These are phyloP conservation scores for Mortierella claussenii DNA, from an alignment of 192 early-diverging fungal species.

Conservation along the genomic window DNA sequence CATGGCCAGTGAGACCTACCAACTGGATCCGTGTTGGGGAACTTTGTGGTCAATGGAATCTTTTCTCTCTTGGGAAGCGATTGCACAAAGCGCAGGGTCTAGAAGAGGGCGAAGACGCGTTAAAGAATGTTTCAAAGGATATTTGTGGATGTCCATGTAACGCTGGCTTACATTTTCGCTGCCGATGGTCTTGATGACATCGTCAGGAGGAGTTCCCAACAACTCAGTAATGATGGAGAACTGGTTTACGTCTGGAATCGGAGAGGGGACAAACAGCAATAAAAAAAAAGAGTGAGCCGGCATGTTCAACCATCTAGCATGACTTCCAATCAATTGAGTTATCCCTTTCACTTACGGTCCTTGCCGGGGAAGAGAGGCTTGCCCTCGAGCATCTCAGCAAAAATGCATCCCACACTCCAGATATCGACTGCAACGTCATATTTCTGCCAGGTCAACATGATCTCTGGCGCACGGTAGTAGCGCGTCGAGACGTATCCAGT, in stretches of 20 bases:
- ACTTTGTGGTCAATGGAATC: conserved; percentile 84
- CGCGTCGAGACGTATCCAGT: conserved; percentile 99
- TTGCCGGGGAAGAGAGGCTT: conserved; percentile 96
- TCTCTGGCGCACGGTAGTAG: conserved; percentile 98
- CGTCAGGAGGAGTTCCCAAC: conserved; percentile 91
- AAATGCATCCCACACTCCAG: conserved; percentile 95
- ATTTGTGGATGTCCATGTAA: no score
- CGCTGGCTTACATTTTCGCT: conserved; percentile 89
- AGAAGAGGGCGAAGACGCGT: neutral
- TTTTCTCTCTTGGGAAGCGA: conserved; percentile 83
- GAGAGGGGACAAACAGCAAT: neutral
- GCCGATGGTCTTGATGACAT: conserved; percentile 91
- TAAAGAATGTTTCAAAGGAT: no score
- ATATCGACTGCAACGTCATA: conserved; percentile 98
- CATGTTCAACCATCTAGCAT: no score
- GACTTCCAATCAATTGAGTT: no score
- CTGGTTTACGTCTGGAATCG: conserved; percentile 86
- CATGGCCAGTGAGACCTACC: conserved; percentile 45
- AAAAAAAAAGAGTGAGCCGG: neutral
- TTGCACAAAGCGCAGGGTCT: conserved; percentile 93
- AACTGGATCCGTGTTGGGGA: conserved; percentile 80
- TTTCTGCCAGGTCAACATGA: conserved; percentile 99
- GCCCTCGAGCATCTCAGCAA: conserved; percentile 96
- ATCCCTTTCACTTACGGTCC: conserved; percentile 72
- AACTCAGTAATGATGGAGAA: conserved; percentile 95